These are phyloP conservation scores for Calonectria fujianensis DNA, from an alignment of 2,329 filamentous ascomycete species.

Conservation along the genomic window DNA sequence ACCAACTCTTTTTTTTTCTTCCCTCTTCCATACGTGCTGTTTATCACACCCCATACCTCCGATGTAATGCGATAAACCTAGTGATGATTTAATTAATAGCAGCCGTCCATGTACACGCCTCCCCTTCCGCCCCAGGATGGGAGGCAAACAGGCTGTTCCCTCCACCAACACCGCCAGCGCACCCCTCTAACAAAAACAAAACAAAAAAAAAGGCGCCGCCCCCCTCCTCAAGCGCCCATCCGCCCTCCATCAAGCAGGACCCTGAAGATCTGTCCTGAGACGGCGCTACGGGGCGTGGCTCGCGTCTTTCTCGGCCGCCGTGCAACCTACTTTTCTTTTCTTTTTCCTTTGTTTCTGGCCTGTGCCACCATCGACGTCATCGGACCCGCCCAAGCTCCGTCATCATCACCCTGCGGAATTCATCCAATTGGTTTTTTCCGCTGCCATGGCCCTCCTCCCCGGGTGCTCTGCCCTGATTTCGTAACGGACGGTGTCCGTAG, in stretches of 20 bases:
- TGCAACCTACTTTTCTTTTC: slow-evolving; percentile 11
- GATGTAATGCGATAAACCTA: slow-evolving; percentile 19
- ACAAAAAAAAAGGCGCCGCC: slow-evolving; percentile 10
- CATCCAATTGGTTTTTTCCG: slow-evolving; percentile 44
- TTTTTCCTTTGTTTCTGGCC: slow-evolving; percentile 16
- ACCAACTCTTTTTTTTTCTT: slow-evolving; percentile 10
- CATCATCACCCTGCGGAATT: slow-evolving; percentile 45
- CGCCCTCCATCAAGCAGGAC: slow-evolving; percentile 50
- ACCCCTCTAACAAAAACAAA: slow-evolving; percentile 6
- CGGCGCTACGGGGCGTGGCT: slow-evolving; percentile 41
- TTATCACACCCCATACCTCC: slow-evolving; percentile 3
- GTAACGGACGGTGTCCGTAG: slow-evolving; percentile 4
- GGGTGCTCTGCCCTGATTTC: slow-evolving; percentile 8
- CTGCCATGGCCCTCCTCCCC: slow-evolving; percentile 11
- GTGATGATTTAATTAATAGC: background rate
- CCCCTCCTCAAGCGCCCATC: slow-evolving; percentile 24
- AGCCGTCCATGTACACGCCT: slow-evolving; percentile 1
- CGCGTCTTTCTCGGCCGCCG: slow-evolving; percentile 32
- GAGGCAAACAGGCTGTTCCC: background rate
- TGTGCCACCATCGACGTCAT: slow-evolving; percentile 50
- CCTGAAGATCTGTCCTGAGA: slow-evolving; percentile 52
- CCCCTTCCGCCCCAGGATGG: background rate
- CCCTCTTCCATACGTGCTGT: background rate
- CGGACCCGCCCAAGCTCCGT: slow-evolving; percentile 39
- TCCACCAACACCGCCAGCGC: background rate